phyloP scores from a whole-genome alignment of 2,329 filamentous ascomycete species.

The Fusarium pseudoanthophilum region DNA sequence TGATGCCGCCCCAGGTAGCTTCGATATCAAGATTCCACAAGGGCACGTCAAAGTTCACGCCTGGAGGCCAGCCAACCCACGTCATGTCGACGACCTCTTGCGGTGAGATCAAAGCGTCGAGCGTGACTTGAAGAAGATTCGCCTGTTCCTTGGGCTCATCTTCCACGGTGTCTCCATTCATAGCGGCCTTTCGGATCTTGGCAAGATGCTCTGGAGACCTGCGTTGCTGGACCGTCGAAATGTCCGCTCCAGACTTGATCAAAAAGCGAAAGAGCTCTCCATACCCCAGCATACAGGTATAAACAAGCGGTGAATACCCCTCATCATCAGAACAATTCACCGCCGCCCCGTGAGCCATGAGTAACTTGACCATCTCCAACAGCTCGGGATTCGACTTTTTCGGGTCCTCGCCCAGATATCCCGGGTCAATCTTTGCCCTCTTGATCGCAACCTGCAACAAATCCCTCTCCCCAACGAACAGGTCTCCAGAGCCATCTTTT shows the following conservation, averaged over 20 bases:
- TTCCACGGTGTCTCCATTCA: rapidly evolving
- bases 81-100: conserved; percentile 9
- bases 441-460: conserved; percentile 10
- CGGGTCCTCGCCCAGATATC: not conserved
- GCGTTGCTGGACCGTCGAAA: not conserved
- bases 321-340: not conserved
- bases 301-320: conserved; percentile 12
- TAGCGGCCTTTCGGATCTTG: not conserved
- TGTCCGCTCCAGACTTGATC: not conserved
- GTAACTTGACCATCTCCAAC: not conserved
- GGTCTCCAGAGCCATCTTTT: not conserved
- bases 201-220: not conserved
- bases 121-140: conserved; percentile 7
- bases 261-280: not conserved
- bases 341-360: conserved; percentile 3
- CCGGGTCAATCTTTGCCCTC: not conserved
- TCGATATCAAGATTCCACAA: not conserved
- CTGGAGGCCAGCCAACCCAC: conserved; percentile 18
- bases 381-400: conserved; percentile 16
- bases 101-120: conserved; percentile 19
- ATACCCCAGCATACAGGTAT: conserved; percentile 16
- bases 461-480: conserved; percentile 1
- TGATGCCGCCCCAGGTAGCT: conserved; percentile 8
- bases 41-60: not conserved
- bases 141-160: not conserved